Conservation (phyloP, 371 early-diverging fungal genomes). For the Zychaea mexicana region DNA sequence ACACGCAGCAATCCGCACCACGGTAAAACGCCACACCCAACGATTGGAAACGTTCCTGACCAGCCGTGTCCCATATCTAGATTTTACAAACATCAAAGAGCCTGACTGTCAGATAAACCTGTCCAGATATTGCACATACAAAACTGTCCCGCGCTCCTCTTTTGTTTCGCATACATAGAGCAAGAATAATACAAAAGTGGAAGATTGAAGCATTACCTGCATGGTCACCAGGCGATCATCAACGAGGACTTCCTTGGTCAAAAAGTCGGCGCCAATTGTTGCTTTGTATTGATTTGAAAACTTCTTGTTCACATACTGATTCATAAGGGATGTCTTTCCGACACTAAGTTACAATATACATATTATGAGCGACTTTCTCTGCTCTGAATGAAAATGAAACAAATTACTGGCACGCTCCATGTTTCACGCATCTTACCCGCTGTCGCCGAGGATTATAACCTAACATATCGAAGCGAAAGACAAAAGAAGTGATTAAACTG, state of each 20-base stretch:
- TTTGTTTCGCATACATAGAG: too few species aligned
- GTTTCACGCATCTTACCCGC: constrained; percentile 63
- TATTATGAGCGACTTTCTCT: neutral
- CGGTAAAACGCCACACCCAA: constrained; percentile 98
- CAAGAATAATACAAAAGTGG: too few species aligned
- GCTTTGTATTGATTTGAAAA: constrained; percentile 99
- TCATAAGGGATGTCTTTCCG: constrained; percentile 97
- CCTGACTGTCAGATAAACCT: constrained; percentile 62
- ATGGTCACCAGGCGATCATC: constrained; percentile 89
- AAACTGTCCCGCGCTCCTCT: neutral
- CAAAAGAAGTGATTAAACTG: neutral
- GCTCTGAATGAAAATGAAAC: neutral
- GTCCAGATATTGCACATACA: neutral
- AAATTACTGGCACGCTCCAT: neutral
- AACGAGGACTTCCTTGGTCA: constrained; percentile 97
- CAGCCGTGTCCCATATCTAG: constrained; percentile 95
- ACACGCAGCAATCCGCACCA: constrained; percentile 99
- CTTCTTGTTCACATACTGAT: constrained; percentile 98
- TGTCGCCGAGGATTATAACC: constrained; percentile 92
- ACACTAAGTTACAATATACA: constrained; percentile 54
- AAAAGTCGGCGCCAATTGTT: constrained; percentile 99
- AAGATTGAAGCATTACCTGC: too few species aligned
- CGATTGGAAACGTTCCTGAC: constrained; percentile 97
- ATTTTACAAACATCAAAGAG: neutral
- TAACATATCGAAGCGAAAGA: too few species aligned